Percentiles rank a stretch among this genome's conserved stretches.
Conservation (phyloP, 2,329 filamentous ascomycete species). For the Dissoconium aciculare region DNA sequence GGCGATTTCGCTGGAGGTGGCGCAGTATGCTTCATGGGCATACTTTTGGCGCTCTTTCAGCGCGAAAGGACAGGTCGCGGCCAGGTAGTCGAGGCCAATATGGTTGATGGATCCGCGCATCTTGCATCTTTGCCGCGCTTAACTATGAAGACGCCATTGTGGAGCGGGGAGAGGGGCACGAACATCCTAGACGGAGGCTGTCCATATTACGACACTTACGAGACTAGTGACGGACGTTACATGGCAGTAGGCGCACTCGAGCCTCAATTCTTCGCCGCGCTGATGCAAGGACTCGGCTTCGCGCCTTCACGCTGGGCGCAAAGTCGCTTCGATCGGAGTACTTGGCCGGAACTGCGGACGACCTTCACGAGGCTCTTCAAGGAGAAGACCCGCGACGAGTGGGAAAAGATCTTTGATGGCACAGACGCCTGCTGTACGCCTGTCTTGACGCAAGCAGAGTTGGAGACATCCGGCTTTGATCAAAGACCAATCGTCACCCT, state of each 20-base stretch:
- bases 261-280: constrained; percentile 60
- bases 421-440: constrained; percentile 91
- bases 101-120: constrained; percentile 81
- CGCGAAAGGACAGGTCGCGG: constrained; percentile 51
- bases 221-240: constrained; percentile 61
- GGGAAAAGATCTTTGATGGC: constrained; percentile 76
- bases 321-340: constrained; percentile 42
- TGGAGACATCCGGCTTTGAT: constrained; percentile 50
- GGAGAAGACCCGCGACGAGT: constrained; percentile 56
- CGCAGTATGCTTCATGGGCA: constrained; percentile 63
- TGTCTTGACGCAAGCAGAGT: constrained; percentile 59
- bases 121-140: constrained; percentile 65
- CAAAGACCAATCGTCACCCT: constrained; percentile 58
- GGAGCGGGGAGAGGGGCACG: constrained; percentile 49
- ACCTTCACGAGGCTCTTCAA: constrained; percentile 52
- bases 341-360: constrained; percentile 52
- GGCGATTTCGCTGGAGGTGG: constrained; percentile 89
- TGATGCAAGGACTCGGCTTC: constrained; percentile 55
- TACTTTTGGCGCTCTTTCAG: constrained; percentile 63
- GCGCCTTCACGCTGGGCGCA: constrained; percentile 28
- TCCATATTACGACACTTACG: constrained; percentile 82
- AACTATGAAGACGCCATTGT: constrained; percentile 46
- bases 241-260: constrained; percentile 83
- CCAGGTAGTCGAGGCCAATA: constrained; percentile 88
- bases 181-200: constrained; percentile 74